A percentile compares a stretch with the other conserved stretches of the same genome.
phyloP scores from a whole-genome alignment of 2,329 filamentous ascomycete genomes.

The Ophiosphaerella narmari region DNA sequence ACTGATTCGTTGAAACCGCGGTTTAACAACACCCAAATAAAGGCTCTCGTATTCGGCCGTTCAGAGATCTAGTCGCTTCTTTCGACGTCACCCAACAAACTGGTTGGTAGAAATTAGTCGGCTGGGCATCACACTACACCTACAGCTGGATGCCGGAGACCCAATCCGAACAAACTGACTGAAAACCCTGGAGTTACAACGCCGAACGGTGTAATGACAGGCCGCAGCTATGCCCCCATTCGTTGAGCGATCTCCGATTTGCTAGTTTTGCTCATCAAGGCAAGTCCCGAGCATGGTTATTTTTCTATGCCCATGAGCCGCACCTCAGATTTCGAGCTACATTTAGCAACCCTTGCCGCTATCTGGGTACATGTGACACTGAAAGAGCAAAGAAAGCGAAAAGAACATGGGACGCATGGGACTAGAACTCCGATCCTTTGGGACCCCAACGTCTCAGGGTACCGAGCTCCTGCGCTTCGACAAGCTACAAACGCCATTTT shows the following conservation, averaged over 20 bases:
- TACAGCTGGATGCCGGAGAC: no score
- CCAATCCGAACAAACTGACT: no score
- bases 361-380: constrained; percentile 5
- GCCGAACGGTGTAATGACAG: constrained; percentile 1
- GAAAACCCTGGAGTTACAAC: no score
- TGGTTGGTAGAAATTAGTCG: no score
- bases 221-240: constrained; percentile 13
- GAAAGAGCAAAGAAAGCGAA: constrained; percentile 22
- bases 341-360: constrained; percentile 17
- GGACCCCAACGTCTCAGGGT: constrained; percentile 2
- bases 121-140: no score
- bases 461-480: neutral
- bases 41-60: no score
- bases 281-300: neutral
- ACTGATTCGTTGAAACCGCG: no score
- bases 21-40: no score
- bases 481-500: no score
- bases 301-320: constrained; percentile 15
- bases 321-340: constrained; percentile 14
- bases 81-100: no score
- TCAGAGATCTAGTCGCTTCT: no score
- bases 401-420: constrained; percentile 9
- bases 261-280: neutral
- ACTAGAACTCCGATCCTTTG: constrained; percentile 1
- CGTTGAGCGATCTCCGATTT: constrained; percentile 10